Base-by-base conservation (phyloP, 768 basidiomycete genomes). In the Daedaleopsis sinensis region DNA sequence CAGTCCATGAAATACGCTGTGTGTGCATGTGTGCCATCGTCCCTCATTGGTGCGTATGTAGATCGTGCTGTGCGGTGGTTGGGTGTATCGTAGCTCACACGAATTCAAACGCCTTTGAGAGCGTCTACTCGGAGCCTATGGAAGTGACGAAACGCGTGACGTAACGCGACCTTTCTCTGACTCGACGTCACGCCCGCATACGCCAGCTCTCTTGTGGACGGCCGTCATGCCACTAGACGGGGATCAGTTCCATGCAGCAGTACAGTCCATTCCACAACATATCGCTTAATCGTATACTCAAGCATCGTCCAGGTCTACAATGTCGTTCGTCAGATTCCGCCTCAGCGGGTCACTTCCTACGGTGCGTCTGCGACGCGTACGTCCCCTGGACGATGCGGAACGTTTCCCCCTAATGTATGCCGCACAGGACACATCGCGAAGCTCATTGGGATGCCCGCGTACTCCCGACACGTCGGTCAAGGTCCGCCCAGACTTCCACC, bases 381-480 rank as follows among this genome's bases (percentile, higher is more conserved):
- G 2, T 13, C 23, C 1, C 23, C 3, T 36, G 6, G 10, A 62
- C 10, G 76, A 58, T 46, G 15, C 16, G 16, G 42, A 18, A 23
- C 43, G 27, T 32, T 6, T 16, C 32, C 16, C 36, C 13, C n/a
- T 15, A 16, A 32, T 43, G 21, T 47, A 46, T 32, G 57, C 36
- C n/a, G 32, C 32, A 24, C 44, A 93, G 91, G 89, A 3, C 90
- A 93, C 68, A 83, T 94, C 57, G 90, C 92, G 8, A 91, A 87
- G 67, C 77, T 94, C 23, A 80, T 91, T 57, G 90, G 90, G 18
- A 90, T 89, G 88, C 92, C 91, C 0, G 80, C 79, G 24, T 83
- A 94, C 73, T 84, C 92, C 5, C 81, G 92, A 50, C 90, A 91
- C 66, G 91, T 94, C 27, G 92, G 92, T 5, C 90, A 92, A 79